Conservation (phyloP, 495 filamentous ascomycete genomes). For the Viridothelium virens region DNA sequence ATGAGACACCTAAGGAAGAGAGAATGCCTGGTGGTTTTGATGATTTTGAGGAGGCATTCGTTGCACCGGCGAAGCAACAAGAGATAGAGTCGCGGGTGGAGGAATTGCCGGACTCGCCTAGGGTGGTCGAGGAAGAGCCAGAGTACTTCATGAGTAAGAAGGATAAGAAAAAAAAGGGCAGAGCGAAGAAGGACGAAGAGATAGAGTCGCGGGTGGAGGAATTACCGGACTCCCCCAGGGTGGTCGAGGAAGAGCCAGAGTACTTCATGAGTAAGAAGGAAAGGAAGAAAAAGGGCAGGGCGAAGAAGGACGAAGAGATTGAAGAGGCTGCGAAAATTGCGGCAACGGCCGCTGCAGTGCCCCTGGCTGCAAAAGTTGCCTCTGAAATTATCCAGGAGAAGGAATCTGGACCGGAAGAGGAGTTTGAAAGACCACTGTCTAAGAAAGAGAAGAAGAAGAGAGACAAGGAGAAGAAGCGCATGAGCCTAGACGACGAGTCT, state of each 20-base stretch:
- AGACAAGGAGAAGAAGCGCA: constrained; percentile 18
- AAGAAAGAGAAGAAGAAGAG: constrained; percentile 26
- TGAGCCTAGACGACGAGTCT: neutral
- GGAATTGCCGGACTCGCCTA: neutral
- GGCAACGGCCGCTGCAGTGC: constrained; percentile 5
- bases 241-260: constrained; percentile 4
- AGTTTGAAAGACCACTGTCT: constrained; percentile 20
- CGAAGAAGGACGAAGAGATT: neutral
- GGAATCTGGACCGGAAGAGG: constrained; percentile 8
- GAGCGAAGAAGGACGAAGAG: neutral
- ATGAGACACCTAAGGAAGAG: constrained; percentile 18
- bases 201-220: neutral
- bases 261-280: constrained; percentile 12
- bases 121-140: constrained; percentile 4
- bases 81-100: neutral
- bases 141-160: neutral
- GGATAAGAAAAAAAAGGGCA: neutral
- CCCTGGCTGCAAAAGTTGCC: neutral
- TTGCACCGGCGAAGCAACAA: neutral
- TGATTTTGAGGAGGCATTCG: constrained; percentile 20
- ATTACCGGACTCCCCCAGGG: neutral
- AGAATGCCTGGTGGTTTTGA: constrained; percentile 30
- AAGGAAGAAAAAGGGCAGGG: constrained; percentile 16
- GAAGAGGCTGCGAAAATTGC: constrained; percentile 6
- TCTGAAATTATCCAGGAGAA: constrained; percentile 8